Conservation (phyloP, 2,329 filamentous ascomycete species). For the Arthroderma sp. region DNA sequence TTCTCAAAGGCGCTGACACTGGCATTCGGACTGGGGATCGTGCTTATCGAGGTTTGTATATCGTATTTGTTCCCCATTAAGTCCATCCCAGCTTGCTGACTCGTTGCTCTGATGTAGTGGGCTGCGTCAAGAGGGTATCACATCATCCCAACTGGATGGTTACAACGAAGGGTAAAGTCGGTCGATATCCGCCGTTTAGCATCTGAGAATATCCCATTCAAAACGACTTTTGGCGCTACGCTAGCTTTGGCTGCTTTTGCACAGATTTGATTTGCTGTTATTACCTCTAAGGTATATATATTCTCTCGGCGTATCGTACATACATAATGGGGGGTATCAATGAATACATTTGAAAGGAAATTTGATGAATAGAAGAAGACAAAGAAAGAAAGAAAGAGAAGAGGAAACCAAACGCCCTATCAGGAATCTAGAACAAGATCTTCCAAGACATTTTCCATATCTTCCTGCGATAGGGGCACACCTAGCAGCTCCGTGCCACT, state of each 20-base stretch:
- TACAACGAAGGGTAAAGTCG: slow-evolving; percentile 30
- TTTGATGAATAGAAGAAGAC: neutral
- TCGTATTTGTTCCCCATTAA: neutral
- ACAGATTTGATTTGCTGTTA: slow-evolving; percentile 18
- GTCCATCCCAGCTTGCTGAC: too few relatives aligned
- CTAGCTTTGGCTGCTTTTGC: slow-evolving; percentile 35
- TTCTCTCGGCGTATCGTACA: too few relatives aligned
- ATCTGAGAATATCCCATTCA: slow-evolving; percentile 30
- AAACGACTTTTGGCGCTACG: slow-evolving; percentile 33
- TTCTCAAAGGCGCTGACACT: slow-evolving; percentile 33
- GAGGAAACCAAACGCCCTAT: neutral
- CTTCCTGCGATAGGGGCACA: slow-evolving; percentile 73
- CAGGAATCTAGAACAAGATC: slow-evolving; percentile 42
- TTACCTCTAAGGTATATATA: too few relatives aligned
- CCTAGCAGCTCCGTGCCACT: slow-evolving; percentile 75
- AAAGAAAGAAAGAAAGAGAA: neutral
- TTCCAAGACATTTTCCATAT: slow-evolving; percentile 78
- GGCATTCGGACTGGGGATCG: slow-evolving; percentile 30
- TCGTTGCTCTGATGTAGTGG: slow-evolving; percentile 19
- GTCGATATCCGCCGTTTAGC: slow-evolving; percentile 27
- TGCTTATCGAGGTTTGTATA: slow-evolving; percentile 29
- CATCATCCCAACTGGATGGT: slow-evolving; percentile 26
- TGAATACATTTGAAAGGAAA: neutral
- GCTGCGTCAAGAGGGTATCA: slow-evolving; percentile 35
- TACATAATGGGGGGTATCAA: neutral